Percentiles rank a stretch among this genome's conserved stretches.
phyloP scores from a whole-genome alignment of 768 basidiomycete genomes.

The Boletus eberwhitei region DNA sequence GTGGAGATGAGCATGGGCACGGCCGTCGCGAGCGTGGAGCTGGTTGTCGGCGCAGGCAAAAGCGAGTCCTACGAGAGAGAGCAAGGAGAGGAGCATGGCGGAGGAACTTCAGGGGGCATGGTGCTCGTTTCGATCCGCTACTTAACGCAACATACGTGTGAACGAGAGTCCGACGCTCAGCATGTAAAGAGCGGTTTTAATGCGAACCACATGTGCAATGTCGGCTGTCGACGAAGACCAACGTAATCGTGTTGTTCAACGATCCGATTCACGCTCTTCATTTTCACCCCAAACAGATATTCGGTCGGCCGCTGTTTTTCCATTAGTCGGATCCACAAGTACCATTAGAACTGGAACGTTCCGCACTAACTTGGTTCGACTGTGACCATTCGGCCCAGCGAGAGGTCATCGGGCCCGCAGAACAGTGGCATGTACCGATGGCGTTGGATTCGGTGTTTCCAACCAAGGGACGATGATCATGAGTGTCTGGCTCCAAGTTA shows the following conservation, averaged over 20 bases:
- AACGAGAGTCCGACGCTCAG: background rate
- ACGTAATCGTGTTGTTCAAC: too few species aligned
- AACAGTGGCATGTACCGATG: background rate
- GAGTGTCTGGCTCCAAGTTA: too few species aligned
- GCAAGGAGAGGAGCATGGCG: conserved; percentile 14
- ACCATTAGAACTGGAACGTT: too few species aligned
- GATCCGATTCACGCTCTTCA: background rate
- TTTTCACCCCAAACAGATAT: background rate
- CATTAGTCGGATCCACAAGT: background rate
- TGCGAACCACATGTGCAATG: background rate
- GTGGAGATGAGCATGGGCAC: conserved; percentile 35
- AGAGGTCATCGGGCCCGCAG: background rate
- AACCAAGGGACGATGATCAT: background rate
- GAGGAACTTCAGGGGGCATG: background rate
- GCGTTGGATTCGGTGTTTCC: background rate
- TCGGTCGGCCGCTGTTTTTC: background rate
- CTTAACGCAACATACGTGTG: background rate
- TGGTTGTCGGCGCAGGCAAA: conserved; percentile 21
- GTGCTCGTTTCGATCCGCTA: background rate
- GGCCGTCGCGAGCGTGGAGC: conserved; percentile 24
- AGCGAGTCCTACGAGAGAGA: conserved; percentile 17
- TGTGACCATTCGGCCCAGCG: background rate
- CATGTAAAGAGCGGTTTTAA: background rate
- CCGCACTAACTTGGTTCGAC: background rate
- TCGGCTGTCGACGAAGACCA: background rate